phyloP scores from a whole-genome alignment of 139 green algal species.

The Trebouxia sp. region DNA sequence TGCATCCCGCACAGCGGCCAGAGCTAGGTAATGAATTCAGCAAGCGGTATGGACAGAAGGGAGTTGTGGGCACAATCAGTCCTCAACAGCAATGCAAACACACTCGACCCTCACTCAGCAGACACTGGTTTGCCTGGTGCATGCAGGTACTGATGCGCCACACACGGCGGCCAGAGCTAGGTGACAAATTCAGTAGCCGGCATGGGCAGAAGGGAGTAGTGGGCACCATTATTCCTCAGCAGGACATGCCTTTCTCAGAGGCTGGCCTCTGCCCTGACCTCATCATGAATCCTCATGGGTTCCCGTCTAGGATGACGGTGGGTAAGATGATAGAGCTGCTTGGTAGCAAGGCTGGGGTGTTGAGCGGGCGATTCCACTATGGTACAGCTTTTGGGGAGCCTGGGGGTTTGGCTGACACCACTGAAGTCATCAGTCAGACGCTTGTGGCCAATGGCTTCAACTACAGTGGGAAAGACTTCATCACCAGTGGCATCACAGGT shows the following conservation, averaged over 20 bases:
- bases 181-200: conserved; percentile 94
- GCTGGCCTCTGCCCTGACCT: conserved; percentile 87
- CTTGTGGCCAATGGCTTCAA: conserved; percentile 79
- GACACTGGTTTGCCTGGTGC: no score
- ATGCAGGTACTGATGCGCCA: conserved; percentile 86
- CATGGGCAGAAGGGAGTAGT: conserved; percentile 98
- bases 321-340: conserved; percentile 98
- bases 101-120: no score
- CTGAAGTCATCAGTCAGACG: conserved; percentile 49
- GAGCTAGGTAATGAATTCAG: no score
- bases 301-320: conserved; percentile 83
- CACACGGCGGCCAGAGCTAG: conserved; percentile 92
- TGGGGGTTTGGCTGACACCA: conserved; percentile 73
- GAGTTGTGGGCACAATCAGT: no score
- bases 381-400: conserved; percentile 95
- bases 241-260: conserved; percentile 94
- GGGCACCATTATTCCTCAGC: conserved; percentile 85
- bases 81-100: no score
- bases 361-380: conserved; percentile 71
- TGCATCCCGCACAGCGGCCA: no score
- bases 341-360: conserved; percentile 88
- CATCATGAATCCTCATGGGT: conserved; percentile 89
- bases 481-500: conserved; percentile 91
- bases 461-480: conserved; percentile 90
- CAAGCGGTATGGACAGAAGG: no score